These are phyloP conservation scores for Eragrostis nindensis DNA, from an alignment of 176 grass and related monocot genomes.

Conservation along the genomic window DNA sequence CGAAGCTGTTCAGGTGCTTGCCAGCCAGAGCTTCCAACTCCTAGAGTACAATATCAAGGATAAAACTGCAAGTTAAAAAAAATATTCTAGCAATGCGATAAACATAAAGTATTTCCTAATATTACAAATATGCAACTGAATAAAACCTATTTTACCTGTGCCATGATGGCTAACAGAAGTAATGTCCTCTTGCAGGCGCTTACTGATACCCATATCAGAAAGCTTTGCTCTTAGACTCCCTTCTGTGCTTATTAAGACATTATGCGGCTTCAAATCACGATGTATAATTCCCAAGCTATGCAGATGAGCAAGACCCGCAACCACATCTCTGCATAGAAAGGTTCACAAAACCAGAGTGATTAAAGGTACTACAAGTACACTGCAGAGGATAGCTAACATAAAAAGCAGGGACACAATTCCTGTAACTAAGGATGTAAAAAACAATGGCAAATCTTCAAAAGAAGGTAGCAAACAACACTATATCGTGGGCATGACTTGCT, in stretches of 20 bases:
- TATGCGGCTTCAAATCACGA: constrained; percentile 98
- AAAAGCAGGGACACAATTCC: constrained; percentile 16
- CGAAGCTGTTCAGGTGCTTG: constrained; percentile 92
- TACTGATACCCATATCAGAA: constrained; percentile 99
- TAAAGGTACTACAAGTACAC: not conserved
- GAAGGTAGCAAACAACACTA: not conserved
- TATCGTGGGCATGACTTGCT: not conserved
- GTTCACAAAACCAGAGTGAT: constrained; percentile 20
- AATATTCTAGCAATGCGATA: not conserved
- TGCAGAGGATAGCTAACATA: constrained; percentile 4
- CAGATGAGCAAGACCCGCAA: constrained; percentile 81
- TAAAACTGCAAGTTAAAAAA: constrained; percentile 23
- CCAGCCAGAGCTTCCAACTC: constrained; percentile 94
- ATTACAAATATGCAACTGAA: constrained; percentile 15
- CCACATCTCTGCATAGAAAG: constrained; percentile 79
- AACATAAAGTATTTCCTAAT: constrained; percentile 14
- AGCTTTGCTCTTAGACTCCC: constrained; percentile 80
- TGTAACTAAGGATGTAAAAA: not conserved
- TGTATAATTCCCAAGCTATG: constrained; percentile 96
- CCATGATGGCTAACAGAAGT: constrained; percentile 74
- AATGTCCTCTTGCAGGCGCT: constrained; percentile 81
- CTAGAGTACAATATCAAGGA: constrained; percentile 47
- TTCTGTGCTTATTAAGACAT: constrained; percentile 87
- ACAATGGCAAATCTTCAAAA: not conserved
- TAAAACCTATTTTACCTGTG: constrained; percentile 56